A percentile compares a stretch with the other conserved stretches of the same genome.
Evolutionary conservation across 2,329 filamentous ascomycete species (phyloP).

Genomic region (Penicillium sp.): DNA sequence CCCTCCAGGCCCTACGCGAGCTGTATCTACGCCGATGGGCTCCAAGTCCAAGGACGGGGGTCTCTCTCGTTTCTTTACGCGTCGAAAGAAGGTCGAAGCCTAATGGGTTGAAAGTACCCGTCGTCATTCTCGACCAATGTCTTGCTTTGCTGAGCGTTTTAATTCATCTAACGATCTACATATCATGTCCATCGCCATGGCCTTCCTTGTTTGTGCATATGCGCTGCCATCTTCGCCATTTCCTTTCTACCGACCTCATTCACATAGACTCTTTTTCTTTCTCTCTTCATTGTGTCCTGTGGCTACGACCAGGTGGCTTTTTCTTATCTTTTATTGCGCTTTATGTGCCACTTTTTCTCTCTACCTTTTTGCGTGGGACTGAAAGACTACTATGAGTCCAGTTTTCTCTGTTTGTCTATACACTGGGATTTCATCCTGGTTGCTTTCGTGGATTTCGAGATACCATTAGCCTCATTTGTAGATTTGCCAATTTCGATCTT

Average conservation of each 20-base stretch:
- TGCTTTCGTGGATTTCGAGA: conserved; percentile 23
- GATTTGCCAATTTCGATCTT: too few relatives aligned
- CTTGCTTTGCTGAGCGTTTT: conserved; percentile 26
- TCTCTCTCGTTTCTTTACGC: conserved; percentile 38
- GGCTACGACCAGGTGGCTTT: conserved; percentile 20
- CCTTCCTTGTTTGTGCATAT: conserved; percentile 12
- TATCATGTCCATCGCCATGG: conserved; percentile 26
- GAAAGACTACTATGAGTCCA: conserved; percentile 19
- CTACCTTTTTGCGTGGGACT: conserved; percentile 7
- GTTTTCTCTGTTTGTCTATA: conserved; percentile 11
- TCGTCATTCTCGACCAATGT: conserved; percentile 13
- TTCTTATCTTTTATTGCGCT: conserved; percentile 8
- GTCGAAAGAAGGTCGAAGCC: conserved; percentile 32
- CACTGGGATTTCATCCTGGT: conserved; percentile 8
- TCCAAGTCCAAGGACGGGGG: conserved; percentile 29
- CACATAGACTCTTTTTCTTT: conserved; percentile 16
- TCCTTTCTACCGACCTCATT: background rate
- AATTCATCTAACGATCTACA: conserved; percentile 23
- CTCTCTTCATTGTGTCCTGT: conserved; percentile 6
- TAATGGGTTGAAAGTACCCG: conserved; percentile 9
- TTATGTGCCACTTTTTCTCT: conserved; percentile 10
- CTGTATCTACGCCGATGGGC: conserved; percentile 14
- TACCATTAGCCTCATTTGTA: conserved; percentile 14
- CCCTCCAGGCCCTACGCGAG: conserved; percentile 44
- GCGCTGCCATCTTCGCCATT: conserved; percentile 11